Evolutionary conservation across 208 protist species (phyloP).

Genomic region (Leishmania turanica): DNA sequence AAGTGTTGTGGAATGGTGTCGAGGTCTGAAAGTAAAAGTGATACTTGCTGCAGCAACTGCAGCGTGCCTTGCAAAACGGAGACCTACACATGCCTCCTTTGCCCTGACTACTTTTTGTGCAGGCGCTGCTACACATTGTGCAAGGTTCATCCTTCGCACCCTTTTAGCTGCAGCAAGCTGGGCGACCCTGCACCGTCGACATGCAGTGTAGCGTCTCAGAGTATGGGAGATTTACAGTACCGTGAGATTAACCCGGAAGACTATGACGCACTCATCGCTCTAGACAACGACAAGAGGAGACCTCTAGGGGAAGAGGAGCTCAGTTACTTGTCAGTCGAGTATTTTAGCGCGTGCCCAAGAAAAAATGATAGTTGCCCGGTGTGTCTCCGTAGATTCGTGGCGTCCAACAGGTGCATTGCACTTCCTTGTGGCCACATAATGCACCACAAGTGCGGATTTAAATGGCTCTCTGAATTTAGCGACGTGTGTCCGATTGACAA

Average conservation of each 20-base stretch:
- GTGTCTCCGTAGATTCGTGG: conserved; percentile 56
- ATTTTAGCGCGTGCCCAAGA: not conserved
- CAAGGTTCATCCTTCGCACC: conserved; percentile 47
- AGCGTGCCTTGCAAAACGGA: conserved; percentile 15
- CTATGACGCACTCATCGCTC: conserved; percentile 63
- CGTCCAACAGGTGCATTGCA: conserved; percentile 41
- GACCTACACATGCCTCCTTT: conserved; percentile 59
- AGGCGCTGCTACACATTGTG: conserved; percentile 35
- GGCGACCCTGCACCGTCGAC: too few species aligned
- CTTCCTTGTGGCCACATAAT: conserved; percentile 80
- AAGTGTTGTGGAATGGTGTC: not conserved
- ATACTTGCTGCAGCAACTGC: conserved; percentile 19
- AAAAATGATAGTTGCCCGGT: conserved; percentile 49
- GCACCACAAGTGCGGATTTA: conserved; percentile 55
- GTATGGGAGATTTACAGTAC: conserved; percentile 51
- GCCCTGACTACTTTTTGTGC: conserved; percentile 49
- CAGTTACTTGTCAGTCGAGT: conserved; percentile 16
- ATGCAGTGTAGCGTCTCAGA: not conserved
- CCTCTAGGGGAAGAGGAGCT: conserved; percentile 26
- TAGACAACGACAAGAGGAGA: conserved; percentile 45
- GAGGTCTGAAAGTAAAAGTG: not conserved
- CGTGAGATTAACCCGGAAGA: conserved; percentile 83
- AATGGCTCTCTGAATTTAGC: conserved; percentile 70
- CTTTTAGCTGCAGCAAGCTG: conserved; percentile 24
- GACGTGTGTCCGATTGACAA: conserved; percentile 74